phyloP scores from a whole-genome alignment of 805 yeast genomes.

The Starmerella bombi region DNA sequence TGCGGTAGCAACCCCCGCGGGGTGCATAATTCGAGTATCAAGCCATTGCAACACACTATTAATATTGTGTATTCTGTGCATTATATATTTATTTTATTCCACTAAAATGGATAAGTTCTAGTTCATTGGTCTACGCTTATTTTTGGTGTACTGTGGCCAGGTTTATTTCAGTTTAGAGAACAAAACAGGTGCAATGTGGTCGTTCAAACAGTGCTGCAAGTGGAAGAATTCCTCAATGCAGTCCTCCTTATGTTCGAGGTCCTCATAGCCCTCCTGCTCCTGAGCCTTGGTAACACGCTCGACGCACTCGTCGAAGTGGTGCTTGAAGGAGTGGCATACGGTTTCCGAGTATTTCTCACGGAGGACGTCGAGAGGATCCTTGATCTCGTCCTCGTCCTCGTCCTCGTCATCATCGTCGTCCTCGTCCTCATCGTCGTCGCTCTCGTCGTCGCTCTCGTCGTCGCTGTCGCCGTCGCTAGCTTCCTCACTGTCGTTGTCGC shows the following conservation, averaged over 20 bases:
- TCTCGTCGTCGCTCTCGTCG: slow-evolving; percentile 28
- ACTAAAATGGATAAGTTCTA: too few relatives aligned
- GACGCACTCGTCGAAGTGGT: slow-evolving; percentile 87
- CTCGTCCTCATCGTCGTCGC: slow-evolving; percentile 35
- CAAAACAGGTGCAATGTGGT: slow-evolving; percentile 80
- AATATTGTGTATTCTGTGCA: too few relatives aligned
- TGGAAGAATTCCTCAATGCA: slow-evolving; percentile 98
- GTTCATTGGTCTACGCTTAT: not conserved
- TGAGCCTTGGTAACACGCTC: slow-evolving; percentile 84
- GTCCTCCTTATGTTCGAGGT: slow-evolving; percentile 78
- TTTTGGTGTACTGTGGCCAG: too few relatives aligned
- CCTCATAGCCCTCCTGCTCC: slow-evolving; percentile 74
- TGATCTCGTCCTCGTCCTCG: slow-evolving; percentile 57
- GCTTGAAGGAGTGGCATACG: slow-evolving; percentile 58
- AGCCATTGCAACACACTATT: too few relatives aligned
- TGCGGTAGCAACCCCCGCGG: too few relatives aligned
- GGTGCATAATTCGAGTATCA: too few relatives aligned
- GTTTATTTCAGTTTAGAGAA: slow-evolving; percentile 68
- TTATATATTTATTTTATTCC: too few relatives aligned
- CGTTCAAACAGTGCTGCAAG: slow-evolving; percentile 83
- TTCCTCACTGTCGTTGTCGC: slow-evolving; percentile 23
- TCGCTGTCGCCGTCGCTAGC: slow-evolving; percentile 9
- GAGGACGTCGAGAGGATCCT: slow-evolving; percentile 51
- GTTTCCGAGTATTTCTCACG: slow-evolving; percentile 39
- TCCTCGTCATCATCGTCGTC: slow-evolving; percentile 48